These are phyloP conservation scores for Colletotrichum sp. DNA, from an alignment of 2,329 filamentous ascomycete species.

Conservation along the genomic window DNA sequence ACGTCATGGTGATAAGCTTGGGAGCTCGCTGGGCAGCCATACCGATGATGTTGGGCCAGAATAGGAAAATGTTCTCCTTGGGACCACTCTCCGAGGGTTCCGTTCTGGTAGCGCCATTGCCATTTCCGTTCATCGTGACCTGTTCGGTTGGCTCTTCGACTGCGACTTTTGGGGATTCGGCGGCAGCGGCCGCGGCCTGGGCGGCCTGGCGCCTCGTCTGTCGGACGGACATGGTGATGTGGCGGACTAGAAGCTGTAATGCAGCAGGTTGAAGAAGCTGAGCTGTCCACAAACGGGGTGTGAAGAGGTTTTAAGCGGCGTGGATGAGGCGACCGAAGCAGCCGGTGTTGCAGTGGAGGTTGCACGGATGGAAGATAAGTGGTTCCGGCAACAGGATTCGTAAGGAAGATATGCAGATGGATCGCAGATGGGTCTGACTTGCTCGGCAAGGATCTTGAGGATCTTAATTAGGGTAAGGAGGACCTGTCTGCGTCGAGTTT, in stretches of 20 bases:
- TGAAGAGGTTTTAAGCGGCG: slow-evolving; percentile 15
- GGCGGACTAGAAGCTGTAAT: not conserved
- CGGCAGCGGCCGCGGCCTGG: slow-evolving; percentile 27
- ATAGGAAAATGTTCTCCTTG: slow-evolving; percentile 80
- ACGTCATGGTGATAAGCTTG: not conserved
- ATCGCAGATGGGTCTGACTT: not conserved
- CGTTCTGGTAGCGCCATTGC: slow-evolving; percentile 39
- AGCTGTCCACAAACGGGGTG: not conserved
- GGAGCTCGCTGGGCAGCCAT: slow-evolving; percentile 29
- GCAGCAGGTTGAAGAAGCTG: not conserved
- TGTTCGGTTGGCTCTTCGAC: slow-evolving; percentile 5
- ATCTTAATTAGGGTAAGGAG: not conserved
- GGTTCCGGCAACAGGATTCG: slow-evolving; percentile 7
- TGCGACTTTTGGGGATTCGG: slow-evolving; percentile 1
- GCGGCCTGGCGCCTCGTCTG: slow-evolving; percentile 44
- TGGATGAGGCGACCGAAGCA: slow-evolving; percentile 11
- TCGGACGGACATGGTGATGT: slow-evolving; percentile 40
- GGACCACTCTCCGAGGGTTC: slow-evolving; percentile 40
- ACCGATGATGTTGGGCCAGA: slow-evolving; percentile 85
- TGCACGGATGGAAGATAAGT: slow-evolving; percentile 20
- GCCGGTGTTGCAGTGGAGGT: slow-evolving; percentile 21
- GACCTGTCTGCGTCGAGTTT: not conserved
- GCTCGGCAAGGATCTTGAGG: not conserved
- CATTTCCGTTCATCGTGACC: slow-evolving; percentile 50
- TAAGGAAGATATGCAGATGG: not conserved